These are phyloP conservation scores for Puccinellia tenuiflora DNA, from an alignment of 176 grass and related monocot species.

Conservation along the genomic window DNA sequence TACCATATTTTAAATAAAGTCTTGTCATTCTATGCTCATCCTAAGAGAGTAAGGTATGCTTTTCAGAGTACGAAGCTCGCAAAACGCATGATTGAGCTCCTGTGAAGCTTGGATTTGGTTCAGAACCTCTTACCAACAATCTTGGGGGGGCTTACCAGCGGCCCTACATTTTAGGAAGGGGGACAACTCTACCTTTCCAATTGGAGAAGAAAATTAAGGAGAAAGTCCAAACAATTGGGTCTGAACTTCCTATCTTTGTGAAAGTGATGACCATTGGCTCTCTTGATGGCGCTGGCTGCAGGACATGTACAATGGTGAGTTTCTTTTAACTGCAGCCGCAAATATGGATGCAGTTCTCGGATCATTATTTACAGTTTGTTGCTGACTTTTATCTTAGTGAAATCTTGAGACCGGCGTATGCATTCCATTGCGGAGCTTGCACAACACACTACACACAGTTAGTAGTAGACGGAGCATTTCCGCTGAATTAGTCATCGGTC, in stretches of 20 bases:
- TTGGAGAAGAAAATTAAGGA: background rate
- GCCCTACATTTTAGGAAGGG: background rate
- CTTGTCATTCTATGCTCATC: background rate
- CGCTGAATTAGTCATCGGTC: no score
- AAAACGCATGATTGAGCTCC: background rate
- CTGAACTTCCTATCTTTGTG: background rate
- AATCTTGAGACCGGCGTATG: no score
- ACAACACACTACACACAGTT: no score
- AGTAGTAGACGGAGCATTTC: no score
- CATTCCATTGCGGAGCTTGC: no score
- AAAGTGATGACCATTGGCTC: background rate
- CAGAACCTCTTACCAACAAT: background rate
- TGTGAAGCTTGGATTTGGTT: background rate
- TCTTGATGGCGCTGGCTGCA: background rate
- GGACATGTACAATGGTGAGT: background rate
- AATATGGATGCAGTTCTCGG: background rate
- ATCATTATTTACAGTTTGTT: background rate
- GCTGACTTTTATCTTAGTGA: no score
- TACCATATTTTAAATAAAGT: background rate
- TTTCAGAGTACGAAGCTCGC: background rate
- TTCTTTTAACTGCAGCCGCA: background rate
- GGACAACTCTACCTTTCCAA: background rate
- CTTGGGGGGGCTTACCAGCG: background rate
- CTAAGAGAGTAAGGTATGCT: background rate
- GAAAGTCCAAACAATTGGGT: background rate